A percentile compares a stretch with the other conserved stretches of the same genome.
phyloP scores from a whole-genome alignment of 805 yeast species.

The Candida sakaeoensis region DNA sequence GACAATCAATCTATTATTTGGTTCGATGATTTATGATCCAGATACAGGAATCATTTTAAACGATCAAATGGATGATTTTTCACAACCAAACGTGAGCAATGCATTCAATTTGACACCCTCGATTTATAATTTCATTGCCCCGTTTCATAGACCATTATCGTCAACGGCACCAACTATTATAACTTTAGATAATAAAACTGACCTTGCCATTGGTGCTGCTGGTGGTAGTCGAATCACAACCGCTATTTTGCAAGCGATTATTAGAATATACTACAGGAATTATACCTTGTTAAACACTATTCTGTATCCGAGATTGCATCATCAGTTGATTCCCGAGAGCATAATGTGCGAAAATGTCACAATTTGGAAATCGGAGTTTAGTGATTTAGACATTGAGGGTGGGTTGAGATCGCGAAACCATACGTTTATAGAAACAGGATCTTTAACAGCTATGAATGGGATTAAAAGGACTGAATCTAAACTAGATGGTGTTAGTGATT shows the following conservation, averaged over 20 bases:
- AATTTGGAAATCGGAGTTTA: slow-evolving; percentile 32
- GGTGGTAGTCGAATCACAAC: slow-evolving; percentile 91
- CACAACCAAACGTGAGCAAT: slow-evolving; percentile 60
- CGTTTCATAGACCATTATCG: slow-evolving; percentile 79
- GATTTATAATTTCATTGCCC: slow-evolving; percentile 68
- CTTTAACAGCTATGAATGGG: slow-evolving; percentile 41
- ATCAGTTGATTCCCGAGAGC: slow-evolving; percentile 77
- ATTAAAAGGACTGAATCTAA: slow-evolving; percentile 46
- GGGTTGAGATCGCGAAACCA: slow-evolving; percentile 21
- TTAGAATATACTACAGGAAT: slow-evolving; percentile 57
- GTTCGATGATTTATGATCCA: slow-evolving; percentile 78
- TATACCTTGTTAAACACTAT: slow-evolving; percentile 63
- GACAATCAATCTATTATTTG: slow-evolving; percentile 80
- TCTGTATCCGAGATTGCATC: slow-evolving; percentile 82
- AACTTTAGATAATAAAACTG: slow-evolving; percentile 47
- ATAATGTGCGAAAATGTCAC: slow-evolving; percentile 58
- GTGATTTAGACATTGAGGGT: slow-evolving; percentile 38
- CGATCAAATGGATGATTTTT: slow-evolving; percentile 94
- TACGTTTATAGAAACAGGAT: slow-evolving; percentile 29
- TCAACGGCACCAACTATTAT: slow-evolving; percentile 75
- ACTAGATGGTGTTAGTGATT: slow-evolving; percentile 80
- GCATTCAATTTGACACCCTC: slow-evolving; percentile 83
- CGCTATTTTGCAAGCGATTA: slow-evolving; percentile 75
- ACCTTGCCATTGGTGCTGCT: slow-evolving; percentile 81
- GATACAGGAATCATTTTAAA: slow-evolving; percentile 79